Evolutionary conservation across 345 rosid genomes (phyloP).

Genomic region (Gossypium longicalyx): DNA sequence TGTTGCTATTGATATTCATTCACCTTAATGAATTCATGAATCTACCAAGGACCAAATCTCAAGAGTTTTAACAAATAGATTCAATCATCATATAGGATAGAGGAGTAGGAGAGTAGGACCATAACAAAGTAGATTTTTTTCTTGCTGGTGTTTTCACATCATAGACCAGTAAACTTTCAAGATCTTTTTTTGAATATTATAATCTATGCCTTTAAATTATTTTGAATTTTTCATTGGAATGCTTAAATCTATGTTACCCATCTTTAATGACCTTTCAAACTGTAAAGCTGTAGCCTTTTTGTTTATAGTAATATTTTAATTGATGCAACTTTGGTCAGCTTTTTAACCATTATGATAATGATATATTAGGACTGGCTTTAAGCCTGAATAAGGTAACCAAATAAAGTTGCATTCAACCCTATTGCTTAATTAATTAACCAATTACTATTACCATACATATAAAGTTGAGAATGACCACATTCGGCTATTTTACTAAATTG

Average conservation of each 20-base stretch:
- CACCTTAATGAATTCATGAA: neutral
- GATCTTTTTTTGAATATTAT: constrained; percentile 4
- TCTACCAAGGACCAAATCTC: neutral
- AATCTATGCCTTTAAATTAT: neutral
- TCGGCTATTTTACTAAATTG: too few relatives aligned
- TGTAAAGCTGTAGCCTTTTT: constrained; percentile 21
- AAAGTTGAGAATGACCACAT: neutral
- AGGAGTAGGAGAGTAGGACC: neutral
- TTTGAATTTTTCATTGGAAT: constrained; percentile 4
- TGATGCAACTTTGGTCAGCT: constrained; percentile 16
- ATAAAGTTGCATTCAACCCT: constrained; percentile 9
- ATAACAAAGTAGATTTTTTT: neutral
- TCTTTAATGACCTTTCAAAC: constrained; percentile 18
- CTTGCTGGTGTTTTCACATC: neutral
- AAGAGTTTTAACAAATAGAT: neutral
- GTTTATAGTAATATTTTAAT: constrained; percentile 11
- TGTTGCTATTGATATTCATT: too few relatives aligned
- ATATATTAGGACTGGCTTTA: constrained; percentile 14
- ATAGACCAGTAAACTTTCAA: neutral
- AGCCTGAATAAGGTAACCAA: neutral
- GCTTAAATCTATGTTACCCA: neutral
- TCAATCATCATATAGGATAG: neutral
- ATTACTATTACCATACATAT: neutral
- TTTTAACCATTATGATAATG: constrained; percentile 6
- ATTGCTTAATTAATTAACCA: neutral